These are phyloP conservation scores for Alternaria panax DNA, from an alignment of 2,329 filamentous ascomycete species.

Conservation along the genomic window DNA sequence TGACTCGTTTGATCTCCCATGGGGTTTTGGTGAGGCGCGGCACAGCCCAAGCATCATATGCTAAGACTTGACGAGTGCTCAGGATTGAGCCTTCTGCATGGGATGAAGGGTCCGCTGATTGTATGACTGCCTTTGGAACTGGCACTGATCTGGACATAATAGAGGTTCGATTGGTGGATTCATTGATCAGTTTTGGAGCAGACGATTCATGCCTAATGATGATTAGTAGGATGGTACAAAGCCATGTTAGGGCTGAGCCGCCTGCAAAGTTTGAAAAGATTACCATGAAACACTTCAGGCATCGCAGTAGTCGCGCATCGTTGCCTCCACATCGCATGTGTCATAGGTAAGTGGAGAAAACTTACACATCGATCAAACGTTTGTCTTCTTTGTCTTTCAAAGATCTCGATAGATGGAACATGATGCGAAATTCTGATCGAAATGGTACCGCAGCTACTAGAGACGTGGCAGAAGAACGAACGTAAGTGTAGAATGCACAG, in stretches of 20 bases:
- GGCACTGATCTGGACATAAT: constrained; percentile 7
- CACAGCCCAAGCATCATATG: constrained; percentile 16
- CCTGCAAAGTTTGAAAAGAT: background rate
- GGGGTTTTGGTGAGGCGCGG: constrained; percentile 45
- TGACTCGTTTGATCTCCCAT: constrained; percentile 50
- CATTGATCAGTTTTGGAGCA: constrained; percentile 10
- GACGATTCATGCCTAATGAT: constrained; percentile 16
- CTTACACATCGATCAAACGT: constrained; percentile 10
- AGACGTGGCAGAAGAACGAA: background rate
- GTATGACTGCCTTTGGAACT: constrained; percentile 3
- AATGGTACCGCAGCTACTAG: background rate
- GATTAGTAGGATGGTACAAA: background rate
- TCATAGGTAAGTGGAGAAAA: background rate
- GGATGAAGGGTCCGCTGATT: background rate
- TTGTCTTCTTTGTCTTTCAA: constrained; percentile 6
- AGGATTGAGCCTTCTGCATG: constrained; percentile 2
- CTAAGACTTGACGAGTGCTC: background rate
- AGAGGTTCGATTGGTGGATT: constrained; percentile 6
- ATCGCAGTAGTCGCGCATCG: background rate
- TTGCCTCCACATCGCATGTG: background rate
- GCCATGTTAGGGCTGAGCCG: background rate
- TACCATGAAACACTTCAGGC: background rate
- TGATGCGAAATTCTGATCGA: background rate
- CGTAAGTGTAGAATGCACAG: background rate
- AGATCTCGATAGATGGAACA: constrained; percentile 14